These are phyloP conservation scores for Syncephalastrum racemosum DNA, from an alignment of 371 early-diverging fungal genomes.

Conservation along the genomic window DNA sequence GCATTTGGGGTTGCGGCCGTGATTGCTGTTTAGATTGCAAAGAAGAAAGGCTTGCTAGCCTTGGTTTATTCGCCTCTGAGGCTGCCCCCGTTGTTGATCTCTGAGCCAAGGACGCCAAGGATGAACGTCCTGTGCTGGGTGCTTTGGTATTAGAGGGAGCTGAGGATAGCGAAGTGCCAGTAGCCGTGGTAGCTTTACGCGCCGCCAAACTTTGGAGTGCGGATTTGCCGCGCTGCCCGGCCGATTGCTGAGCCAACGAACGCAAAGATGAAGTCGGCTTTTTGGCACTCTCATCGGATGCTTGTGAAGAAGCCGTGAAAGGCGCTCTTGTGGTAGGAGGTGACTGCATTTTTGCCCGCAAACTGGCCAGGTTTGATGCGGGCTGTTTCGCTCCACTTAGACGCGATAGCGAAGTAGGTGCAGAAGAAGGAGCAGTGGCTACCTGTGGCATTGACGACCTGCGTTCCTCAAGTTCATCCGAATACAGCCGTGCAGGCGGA, in stretches of 20 bases:
- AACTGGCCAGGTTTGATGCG: no score
- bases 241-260: slow-evolving; percentile 26
- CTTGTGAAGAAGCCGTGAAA: no score
- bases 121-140: slow-evolving; percentile 14
- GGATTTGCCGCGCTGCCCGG: slow-evolving; percentile 8
- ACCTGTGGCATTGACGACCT: no score
- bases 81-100: slow-evolving; percentile 13
- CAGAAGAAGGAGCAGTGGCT: no score
- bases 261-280: slow-evolving; percentile 21
- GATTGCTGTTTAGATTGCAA: slow-evolving; percentile 5
- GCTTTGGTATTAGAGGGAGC: not conserved
- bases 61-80: not conserved
- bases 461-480: not conserved
- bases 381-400: no score
- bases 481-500: slow-evolving; percentile 21
- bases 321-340: no score
- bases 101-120: slow-evolving; percentile 36
- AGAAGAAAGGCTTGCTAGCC: slow-evolving; percentile 26
- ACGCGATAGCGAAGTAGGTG: no score
- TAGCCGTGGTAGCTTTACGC: slow-evolving; percentile 10
- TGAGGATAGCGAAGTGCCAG: slow-evolving; percentile 1
- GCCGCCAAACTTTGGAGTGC: slow-evolving; percentile 20
- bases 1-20: no score
- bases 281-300: not conserved
- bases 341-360: no score